These are phyloP conservation scores for Salvia splendens DNA, from an alignment of 257 asterid genomes.

Conservation along the genomic window DNA sequence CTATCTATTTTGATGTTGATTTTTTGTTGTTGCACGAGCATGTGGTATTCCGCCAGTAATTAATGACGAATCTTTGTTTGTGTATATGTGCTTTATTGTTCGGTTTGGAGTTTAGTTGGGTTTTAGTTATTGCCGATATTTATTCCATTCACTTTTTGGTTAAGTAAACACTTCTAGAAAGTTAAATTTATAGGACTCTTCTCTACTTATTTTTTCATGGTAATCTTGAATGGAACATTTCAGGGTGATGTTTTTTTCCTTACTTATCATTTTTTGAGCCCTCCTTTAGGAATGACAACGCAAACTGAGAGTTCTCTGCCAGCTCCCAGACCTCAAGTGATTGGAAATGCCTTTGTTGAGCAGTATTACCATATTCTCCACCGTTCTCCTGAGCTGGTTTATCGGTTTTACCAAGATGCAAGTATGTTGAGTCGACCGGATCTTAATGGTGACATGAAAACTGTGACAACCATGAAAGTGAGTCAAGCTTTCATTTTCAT, in stretches of 20 bases:
- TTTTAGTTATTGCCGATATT: conserved; percentile 20
- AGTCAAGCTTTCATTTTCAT: conserved; percentile 30
- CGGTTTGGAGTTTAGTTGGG: conserved; percentile 7
- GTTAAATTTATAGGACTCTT: not conserved
- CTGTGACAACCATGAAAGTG: conserved; percentile 87
- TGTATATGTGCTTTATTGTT: conserved; percentile 9
- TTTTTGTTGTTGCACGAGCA: not conserved
- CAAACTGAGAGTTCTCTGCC: conserved; percentile 50
- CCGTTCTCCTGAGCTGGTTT: conserved; percentile 70
- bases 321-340: conserved; percentile 77
- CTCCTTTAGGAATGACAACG: conserved; percentile 64
- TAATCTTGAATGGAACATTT: conserved; percentile 14
- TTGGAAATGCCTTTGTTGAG: conserved; percentile 96
- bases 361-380: conserved; percentile 90
- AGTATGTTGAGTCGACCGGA: conserved; percentile 88
- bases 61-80: conserved; percentile 3
- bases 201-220: not conserved
- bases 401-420: conserved; percentile 72
- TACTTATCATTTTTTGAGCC: conserved; percentile 1
- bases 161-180: not conserved
- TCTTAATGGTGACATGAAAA: conserved; percentile 59
- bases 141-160: not conserved
- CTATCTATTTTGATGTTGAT: not conserved
- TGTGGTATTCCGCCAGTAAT: conserved; percentile 20
- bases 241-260: conserved; percentile 1